Evolutionary conservation across 257 asterid genomes (phyloP).

Genomic region (Asclepias syriaca): DNA sequence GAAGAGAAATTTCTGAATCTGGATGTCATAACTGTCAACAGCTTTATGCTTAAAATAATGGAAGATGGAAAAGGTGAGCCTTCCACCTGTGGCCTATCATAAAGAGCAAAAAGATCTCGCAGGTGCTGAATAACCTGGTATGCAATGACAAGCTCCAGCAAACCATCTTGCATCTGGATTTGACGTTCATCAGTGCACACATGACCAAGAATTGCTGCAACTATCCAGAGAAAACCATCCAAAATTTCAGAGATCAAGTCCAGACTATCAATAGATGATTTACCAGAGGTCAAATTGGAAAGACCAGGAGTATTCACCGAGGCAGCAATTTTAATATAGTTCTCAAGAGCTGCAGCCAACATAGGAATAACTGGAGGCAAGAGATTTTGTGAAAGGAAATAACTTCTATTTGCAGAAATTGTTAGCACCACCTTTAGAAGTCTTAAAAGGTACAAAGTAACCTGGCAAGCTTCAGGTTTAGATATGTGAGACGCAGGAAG

Average conservation of each 20-base stretch:
- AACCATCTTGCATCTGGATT: slow-evolving; percentile 82
- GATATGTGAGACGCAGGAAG: slow-evolving; percentile 97
- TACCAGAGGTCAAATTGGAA: slow-evolving; percentile 43
- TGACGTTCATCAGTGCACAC: slow-evolving; percentile 53
- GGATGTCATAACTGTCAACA: slow-evolving; percentile 75
- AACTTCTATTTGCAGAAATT: slow-evolving; percentile 58
- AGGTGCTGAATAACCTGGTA: slow-evolving; percentile 89
- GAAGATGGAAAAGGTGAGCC: slow-evolving; percentile 96
- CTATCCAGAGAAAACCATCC: slow-evolving; percentile 76
- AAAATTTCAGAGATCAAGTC: slow-evolving; percentile 73
- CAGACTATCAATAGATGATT: slow-evolving; percentile 50
- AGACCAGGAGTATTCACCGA: slow-evolving; percentile 59
- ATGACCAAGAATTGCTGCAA: slow-evolving; percentile 73
- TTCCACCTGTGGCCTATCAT: slow-evolving; percentile 95
- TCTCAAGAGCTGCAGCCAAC: slow-evolving; percentile 94
- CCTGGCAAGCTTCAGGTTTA: slow-evolving; percentile 94
- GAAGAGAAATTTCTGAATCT: slow-evolving; percentile 63
- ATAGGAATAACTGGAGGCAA: slow-evolving; percentile 93
- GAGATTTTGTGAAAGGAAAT: slow-evolving; percentile 92
- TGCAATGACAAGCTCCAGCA: slow-evolving; percentile 79
- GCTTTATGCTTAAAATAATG: slow-evolving; percentile 74
- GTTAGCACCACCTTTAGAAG: slow-evolving; percentile 71
- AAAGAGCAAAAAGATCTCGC: slow-evolving; percentile 93
- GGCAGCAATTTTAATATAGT: slow-evolving; percentile 88
- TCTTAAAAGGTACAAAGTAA: slow-evolving; percentile 71